Evolutionary conservation across 805 yeast species (phyloP).

Genomic region (Candida golubevii): DNA sequence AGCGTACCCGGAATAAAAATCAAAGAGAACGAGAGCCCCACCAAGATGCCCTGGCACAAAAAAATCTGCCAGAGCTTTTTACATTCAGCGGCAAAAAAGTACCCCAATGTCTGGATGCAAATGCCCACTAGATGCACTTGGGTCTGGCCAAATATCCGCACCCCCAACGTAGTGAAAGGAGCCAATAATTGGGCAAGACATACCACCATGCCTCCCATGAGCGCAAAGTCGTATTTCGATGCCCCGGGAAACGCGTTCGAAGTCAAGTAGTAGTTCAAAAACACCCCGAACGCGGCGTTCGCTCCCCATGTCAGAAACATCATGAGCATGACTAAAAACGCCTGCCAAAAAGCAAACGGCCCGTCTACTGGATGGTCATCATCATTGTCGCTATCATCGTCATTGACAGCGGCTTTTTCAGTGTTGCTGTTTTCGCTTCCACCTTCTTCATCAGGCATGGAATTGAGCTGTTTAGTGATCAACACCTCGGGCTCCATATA

Average conservation of each 20-base stretch:
- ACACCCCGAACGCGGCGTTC: conserved; percentile 56
- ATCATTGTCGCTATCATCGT: not conserved
- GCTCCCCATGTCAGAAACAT: conserved; percentile 54
- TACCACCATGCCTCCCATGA: conserved; percentile 65
- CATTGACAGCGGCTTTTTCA: not conserved
- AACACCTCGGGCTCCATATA: conserved; percentile 13
- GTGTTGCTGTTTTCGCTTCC: not conserved
- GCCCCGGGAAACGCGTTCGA: conserved; percentile 48
- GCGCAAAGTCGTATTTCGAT: conserved; percentile 54
- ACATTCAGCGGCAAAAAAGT: conserved; percentile 56
- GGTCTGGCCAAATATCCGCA: conserved; percentile 49
- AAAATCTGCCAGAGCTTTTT: conserved; percentile 61
- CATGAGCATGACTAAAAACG: conserved; percentile 31
- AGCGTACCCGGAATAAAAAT: conserved; percentile 57
- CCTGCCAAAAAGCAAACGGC: conserved; percentile 19
- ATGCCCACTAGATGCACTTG: conserved; percentile 47
- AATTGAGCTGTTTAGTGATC: conserved; percentile 8
- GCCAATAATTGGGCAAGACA: conserved; percentile 55
- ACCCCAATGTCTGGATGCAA: conserved; percentile 47
- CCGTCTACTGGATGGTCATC: conserved; percentile 18
- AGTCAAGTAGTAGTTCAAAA: conserved; percentile 47
- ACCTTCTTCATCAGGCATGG: not conserved
- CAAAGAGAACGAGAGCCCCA: conserved; percentile 52
- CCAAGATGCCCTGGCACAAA: conserved; percentile 63
- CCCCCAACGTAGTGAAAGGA: conserved; percentile 42